A percentile compares a stretch with the other conserved stretches of the same genome.
These are phyloP conservation scores for Cyclostephanos tholiformis DNA, from an alignment of 108 stramenopile genomes.

Conservation along the genomic window DNA sequence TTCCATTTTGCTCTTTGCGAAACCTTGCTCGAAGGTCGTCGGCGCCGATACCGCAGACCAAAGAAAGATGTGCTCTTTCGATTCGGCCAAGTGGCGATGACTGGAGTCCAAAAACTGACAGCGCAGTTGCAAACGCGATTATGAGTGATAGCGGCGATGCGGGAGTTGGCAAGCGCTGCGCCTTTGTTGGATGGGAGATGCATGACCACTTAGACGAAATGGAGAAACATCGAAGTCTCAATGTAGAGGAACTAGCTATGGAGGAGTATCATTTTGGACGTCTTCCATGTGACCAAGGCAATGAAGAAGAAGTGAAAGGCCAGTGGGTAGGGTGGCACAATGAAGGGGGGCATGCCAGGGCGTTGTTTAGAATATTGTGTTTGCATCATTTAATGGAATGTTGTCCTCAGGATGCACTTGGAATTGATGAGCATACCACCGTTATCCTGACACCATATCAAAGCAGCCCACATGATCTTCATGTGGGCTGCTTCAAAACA, in stretches of 20 bases:
- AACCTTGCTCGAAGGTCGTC: constrained; percentile 68
- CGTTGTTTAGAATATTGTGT: constrained; percentile 79
- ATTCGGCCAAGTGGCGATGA: constrained; percentile 66
- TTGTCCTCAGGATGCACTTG: neutral
- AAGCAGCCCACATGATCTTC: constrained; percentile 81
- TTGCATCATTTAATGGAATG: constrained; percentile 24
- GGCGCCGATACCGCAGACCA: constrained; percentile 55
- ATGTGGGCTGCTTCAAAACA: constrained; percentile 57
- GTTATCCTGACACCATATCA: constrained; percentile 81
- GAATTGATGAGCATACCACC: constrained; percentile 34
- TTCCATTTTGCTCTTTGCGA: constrained; percentile 72
- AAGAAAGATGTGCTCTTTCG: constrained; percentile 57
- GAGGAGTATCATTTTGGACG: constrained; percentile 72
- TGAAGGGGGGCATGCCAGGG: constrained; percentile 74
- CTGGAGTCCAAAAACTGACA: constrained; percentile 74
- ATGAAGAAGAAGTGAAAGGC: constrained; percentile 28
- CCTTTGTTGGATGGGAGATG: constrained; percentile 74
- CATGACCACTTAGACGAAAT: constrained; percentile 38
- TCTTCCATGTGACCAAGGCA: constrained; percentile 50
- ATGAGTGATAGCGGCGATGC: constrained; percentile 27
- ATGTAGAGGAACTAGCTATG: constrained; percentile 85
- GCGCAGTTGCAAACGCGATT: constrained; percentile 71
- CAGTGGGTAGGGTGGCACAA: constrained; percentile 84
- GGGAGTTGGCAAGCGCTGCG: constrained; percentile 58
- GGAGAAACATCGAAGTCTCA: constrained; percentile 52